Base-by-base conservation (phyloP, 176 grass and related monocot species). In the Phragmites australis region DNA sequence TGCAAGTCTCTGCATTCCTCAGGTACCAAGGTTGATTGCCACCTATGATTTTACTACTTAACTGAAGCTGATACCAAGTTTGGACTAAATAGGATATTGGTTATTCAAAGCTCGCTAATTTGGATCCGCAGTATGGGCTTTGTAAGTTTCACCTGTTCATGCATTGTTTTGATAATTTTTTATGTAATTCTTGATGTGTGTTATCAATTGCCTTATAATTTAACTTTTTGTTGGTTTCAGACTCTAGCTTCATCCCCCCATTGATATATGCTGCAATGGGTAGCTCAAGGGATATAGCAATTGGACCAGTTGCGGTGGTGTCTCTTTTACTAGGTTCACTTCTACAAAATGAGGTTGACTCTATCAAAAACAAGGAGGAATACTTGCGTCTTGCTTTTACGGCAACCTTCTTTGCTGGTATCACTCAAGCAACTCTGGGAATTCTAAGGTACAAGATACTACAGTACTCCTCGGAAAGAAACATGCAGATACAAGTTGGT, bases 1-100 rank as follows among this genome's bases (percentile, higher is more conserved):
- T 72, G 95, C 95, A 61, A 98, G 95, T 83, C 91, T 98, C 29
- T 98, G 95, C 67, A 88, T 98, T 87, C 92, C 95, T 74, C 95
- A 98, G 88, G 95, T 98, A 98, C 53, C 30, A 44, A 64, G 46
- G 14, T 62, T 68, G 14, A 72, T 51, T 70, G 25, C 25, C 40
- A 83, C 57, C 25, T 68, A 23, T 64, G 32, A 23, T 70, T 83
- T 74, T 5, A 32, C 13, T 65, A 50, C 8, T 50, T 70, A 49
- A 60, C 47, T 19, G 9, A 60, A 37, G 11, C 71, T 89, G 13
- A 87, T 47, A 30, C 22, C 29, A 18, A 72, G 23, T 81, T 55
- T 82, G 34, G 8, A 82, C 40, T 68, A 32, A 74, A 56, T 89
- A 98, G 96, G 96, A 98, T 72, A 98, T 98, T 7, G 92, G 90